Conservation (phyloP, 352 stramenopile genomes). For the Phytophthora idaei region DNA sequence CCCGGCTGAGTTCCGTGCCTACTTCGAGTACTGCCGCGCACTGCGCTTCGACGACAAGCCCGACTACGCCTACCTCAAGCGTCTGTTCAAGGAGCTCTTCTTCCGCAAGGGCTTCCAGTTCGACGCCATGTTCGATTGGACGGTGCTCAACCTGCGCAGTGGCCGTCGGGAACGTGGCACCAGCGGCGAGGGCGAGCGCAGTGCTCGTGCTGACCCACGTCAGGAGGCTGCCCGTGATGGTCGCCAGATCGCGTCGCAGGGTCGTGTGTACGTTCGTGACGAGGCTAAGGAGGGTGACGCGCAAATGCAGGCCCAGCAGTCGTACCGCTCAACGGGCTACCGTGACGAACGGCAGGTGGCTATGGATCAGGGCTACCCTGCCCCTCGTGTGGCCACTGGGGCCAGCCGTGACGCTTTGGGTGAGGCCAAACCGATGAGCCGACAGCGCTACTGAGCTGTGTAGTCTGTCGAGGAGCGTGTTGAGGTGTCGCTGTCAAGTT, state of each 20-base stretch:
- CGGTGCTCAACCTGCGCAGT: slow-evolving; percentile 90
- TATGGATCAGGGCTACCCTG: slow-evolving; percentile 60
- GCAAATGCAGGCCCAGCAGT: slow-evolving; percentile 51
- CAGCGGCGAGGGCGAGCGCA: slow-evolving; percentile 70
- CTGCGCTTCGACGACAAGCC: slow-evolving; percentile 90
- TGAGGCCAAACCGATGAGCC: slow-evolving; percentile 74
- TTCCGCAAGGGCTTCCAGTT: slow-evolving; percentile 99
- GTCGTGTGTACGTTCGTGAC: slow-evolving; percentile 69
- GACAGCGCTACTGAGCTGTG: slow-evolving; percentile 74
- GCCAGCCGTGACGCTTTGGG: slow-evolving; percentile 61
- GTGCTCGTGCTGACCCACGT: slow-evolving; percentile 59
- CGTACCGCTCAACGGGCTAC: slow-evolving; percentile 60
- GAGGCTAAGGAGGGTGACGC: slow-evolving; percentile 67
- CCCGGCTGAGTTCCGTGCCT: slow-evolving; percentile 96
- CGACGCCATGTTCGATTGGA: slow-evolving; percentile 99
- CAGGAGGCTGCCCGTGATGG: slow-evolving; percentile 53
- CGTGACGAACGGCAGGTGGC: slow-evolving; percentile 58
- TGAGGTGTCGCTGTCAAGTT: slow-evolving; percentile 23
- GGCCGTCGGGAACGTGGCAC: slow-evolving; percentile 67
- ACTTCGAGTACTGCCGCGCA: slow-evolving; percentile 95
- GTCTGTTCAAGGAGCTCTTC: slow-evolving; percentile 99
- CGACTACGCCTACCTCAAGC: slow-evolving; percentile 91
- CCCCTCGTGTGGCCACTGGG: slow-evolving; percentile 65
- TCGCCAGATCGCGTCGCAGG: slow-evolving; percentile 61
- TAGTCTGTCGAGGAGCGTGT: slow-evolving; percentile 18